Percentiles rank a stretch among this genome's conserved stretches.
These are phyloP conservation scores for Scedosporium apiospermum DNA, from an alignment of 2,329 filamentous ascomycete species.

Conservation along the genomic window DNA sequence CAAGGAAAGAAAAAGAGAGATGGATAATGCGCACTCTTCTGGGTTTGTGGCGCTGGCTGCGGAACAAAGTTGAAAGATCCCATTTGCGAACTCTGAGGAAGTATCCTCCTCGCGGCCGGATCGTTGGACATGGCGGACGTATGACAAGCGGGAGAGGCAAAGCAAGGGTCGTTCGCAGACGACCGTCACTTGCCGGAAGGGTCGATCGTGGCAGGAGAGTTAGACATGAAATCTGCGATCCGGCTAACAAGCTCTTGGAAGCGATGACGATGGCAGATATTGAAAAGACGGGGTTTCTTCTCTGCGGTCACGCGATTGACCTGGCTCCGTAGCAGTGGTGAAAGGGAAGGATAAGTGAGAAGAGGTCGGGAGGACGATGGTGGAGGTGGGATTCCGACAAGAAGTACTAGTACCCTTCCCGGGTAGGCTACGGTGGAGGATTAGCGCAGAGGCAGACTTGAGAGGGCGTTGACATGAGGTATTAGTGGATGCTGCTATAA, in stretches of 20 bases:
- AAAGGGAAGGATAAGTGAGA: background rate
- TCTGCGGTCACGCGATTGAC: background rate
- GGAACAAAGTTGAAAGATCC: constrained; percentile 70
- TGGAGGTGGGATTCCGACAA: background rate
- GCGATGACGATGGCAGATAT: constrained; percentile 3
- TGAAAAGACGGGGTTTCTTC: background rate
- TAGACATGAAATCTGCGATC: constrained; percentile 21
- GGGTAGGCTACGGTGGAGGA: background rate
- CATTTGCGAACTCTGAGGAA: constrained; percentile 61
- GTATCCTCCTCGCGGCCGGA: constrained; percentile 48
- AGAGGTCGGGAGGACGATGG: background rate
- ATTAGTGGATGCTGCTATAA: no score
- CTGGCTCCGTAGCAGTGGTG: background rate
- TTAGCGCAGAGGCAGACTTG: background rate
- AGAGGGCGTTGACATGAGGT: no score
- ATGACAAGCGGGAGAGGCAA: background rate
- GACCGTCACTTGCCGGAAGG: constrained; percentile 3
- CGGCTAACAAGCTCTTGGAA: constrained; percentile 8
- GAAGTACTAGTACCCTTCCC: background rate
- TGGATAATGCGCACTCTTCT: constrained; percentile 35
- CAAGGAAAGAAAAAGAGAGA: background rate
- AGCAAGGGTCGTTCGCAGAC: background rate
- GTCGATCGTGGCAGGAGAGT: constrained; percentile 7
- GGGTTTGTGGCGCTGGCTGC: constrained; percentile 34
- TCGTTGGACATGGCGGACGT: constrained; percentile 51